Percentiles rank a stretch among this genome's conserved stretches.
Evolutionary conservation across 2,329 filamentous ascomycete genomes (phyloP).

Genomic region (Xylariaceae sp.): DNA sequence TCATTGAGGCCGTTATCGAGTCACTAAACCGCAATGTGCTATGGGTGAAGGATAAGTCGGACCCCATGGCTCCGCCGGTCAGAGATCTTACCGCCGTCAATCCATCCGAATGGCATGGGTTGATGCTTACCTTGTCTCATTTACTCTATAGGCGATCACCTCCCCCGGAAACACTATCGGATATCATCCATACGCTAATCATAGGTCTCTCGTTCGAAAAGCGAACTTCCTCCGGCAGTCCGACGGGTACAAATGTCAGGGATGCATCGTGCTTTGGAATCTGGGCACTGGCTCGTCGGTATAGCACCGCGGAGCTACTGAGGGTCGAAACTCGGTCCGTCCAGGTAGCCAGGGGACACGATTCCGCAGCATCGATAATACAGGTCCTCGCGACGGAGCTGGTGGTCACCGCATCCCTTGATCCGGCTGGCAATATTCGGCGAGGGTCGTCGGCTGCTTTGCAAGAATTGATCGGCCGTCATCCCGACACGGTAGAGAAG

Average conservation of each 20-base stretch:
- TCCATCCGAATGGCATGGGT: constrained; percentile 82
- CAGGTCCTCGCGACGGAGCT: constrained; percentile 78
- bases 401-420: constrained; percentile 73
- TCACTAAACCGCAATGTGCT: constrained; percentile 55
- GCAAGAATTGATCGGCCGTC: constrained; percentile 87
- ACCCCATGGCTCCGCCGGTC: constrained; percentile 31
- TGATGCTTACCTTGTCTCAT: constrained; percentile 82
- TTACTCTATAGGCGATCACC: constrained; percentile 80
- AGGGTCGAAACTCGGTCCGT: constrained; percentile 49
- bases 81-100: constrained; percentile 70
- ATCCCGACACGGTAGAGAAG: constrained; percentile 75
- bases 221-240: constrained; percentile 74
- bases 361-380: constrained; percentile 48
- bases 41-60: constrained; percentile 39
- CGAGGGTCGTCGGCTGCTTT: constrained; percentile 88
- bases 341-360: constrained; percentile 36
- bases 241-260: constrained; percentile 81
- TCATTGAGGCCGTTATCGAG: constrained; percentile 80
- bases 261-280: constrained; percentile 96
- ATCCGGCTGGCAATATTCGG: constrained; percentile 88
- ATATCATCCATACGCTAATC: constrained; percentile 71
- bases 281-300: constrained; percentile 85
- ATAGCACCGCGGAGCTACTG: constrained; percentile 71
- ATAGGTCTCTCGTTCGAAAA: constrained; percentile 85
- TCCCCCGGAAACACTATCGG: constrained; percentile 61